A percentile compares a stretch with the other conserved stretches of the same genome.
Conservation (phyloP, 257 asterid species). For the Eucommia ulmoides region DNA sequence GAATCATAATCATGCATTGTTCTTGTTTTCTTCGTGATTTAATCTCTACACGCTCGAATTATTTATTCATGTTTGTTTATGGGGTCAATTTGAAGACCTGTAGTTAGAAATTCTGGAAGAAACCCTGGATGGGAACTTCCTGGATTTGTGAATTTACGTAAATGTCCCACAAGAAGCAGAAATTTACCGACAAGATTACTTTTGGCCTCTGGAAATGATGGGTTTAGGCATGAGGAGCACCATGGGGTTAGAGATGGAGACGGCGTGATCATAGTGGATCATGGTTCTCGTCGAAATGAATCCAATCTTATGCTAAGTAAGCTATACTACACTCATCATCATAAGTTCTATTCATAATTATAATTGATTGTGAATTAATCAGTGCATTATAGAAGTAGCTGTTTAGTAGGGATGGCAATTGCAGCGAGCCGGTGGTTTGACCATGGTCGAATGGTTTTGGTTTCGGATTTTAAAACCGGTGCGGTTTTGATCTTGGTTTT, state of each 20-base stretch:
- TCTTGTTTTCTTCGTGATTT: not conserved
- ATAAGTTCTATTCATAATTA: too few relatives aligned
- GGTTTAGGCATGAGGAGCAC: constrained; percentile 26
- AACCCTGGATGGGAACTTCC: constrained; percentile 22
- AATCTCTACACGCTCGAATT: too few relatives aligned
- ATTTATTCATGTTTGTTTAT: not conserved
- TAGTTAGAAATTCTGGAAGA: constrained; percentile 25
- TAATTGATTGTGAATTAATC: too few relatives aligned
- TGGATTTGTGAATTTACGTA: constrained; percentile 32
- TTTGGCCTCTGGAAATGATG: constrained; percentile 56
- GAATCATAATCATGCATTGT: not conserved
- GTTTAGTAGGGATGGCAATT: too few relatives aligned
- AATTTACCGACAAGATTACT: constrained; percentile 35
- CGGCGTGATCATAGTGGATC: constrained; percentile 87
- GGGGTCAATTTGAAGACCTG: constrained; percentile 19
- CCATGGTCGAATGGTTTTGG: too few relatives aligned
- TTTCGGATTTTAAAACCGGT: too few relatives aligned
- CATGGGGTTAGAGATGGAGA: constrained; percentile 58
- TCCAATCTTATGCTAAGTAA: constrained; percentile 90
- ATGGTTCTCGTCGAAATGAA: constrained; percentile 86
- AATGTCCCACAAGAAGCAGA: constrained; percentile 22
- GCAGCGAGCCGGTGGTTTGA: too few relatives aligned
- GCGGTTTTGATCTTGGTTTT: too few relatives aligned
- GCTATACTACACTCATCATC: constrained; percentile 5
- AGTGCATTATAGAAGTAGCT: too few relatives aligned